Percentiles rank a stretch among this genome's conserved stretches.
These are phyloP conservation scores for Emmonsiellopsis sp. DNA, from an alignment of 2,329 filamentous ascomycete genomes.

Conservation along the genomic window DNA sequence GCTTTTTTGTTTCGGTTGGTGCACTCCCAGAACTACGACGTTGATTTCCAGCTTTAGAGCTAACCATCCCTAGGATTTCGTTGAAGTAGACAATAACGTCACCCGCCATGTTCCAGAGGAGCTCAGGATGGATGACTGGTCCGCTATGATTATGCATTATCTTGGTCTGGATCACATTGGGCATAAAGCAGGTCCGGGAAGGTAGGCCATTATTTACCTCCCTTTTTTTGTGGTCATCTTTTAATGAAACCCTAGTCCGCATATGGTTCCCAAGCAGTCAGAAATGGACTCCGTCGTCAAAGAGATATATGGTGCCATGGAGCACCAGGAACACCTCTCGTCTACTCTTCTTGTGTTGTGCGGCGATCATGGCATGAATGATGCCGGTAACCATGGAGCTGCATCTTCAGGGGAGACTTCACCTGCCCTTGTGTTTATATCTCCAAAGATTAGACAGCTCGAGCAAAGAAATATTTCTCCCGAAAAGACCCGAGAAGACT, in stretches of 20 bases:
- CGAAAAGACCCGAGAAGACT: conserved; percentile 54
- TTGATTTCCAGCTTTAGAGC: conserved; percentile 7
- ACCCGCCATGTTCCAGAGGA: conserved; percentile 79
- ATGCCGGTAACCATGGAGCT: conserved; percentile 92
- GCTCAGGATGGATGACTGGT: conserved; percentile 72
- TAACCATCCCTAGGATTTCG: conserved; percentile 63
- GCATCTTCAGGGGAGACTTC: conserved; percentile 92
- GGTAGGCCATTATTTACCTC: conserved; percentile 37
- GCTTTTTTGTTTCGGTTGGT: conserved; percentile 93
- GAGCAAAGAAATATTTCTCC: conserved; percentile 43
- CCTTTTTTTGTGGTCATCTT: neutral
- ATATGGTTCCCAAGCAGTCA: conserved; percentile 85
- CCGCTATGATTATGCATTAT: conserved; percentile 89
- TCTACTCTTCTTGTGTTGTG: conserved; percentile 77
- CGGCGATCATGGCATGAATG: conserved; percentile 99
- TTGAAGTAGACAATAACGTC: conserved; percentile 95
- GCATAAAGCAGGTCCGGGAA: conserved; percentile 84
- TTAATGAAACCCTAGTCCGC: conserved; percentile 47
- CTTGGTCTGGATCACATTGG: conserved; percentile 95
- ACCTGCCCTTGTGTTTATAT: conserved; percentile 82
- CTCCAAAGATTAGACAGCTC: conserved; percentile 64
- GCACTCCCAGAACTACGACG: neutral
- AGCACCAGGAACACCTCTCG: conserved; percentile 58
- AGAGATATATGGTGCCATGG: conserved; percentile 67
- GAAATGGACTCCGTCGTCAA: conserved; percentile 87